Evolutionary conservation across 768 basidiomycete genomes (phyloP).

Genomic region (Heimioporus sp.): DNA sequence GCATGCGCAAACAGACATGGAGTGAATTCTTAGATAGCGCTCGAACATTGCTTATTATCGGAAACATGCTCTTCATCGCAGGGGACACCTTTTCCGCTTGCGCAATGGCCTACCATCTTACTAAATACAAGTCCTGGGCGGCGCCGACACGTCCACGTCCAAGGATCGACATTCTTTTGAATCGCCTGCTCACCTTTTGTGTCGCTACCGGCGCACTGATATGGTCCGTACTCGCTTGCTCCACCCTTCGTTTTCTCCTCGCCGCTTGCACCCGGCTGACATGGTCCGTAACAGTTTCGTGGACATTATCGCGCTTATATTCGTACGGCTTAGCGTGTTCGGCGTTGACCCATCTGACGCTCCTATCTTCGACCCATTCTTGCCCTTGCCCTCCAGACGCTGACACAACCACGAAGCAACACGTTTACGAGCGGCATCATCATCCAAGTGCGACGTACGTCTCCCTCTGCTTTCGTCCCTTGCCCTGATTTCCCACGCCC

Average conservation of each 20-base stretch:
- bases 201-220: conserved; percentile 27
- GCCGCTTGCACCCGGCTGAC: neutral
- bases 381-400: conserved; percentile 3
- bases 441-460: conserved; percentile 27
- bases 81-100: conserved; percentile 22
- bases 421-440: conserved; percentile 21
- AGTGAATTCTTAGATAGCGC: neutral
- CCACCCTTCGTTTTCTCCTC: no score
- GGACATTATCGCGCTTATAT: conserved; percentile 23
- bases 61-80: conserved; percentile 23
- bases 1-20: conserved; percentile 14
- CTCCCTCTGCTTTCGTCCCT: neutral
- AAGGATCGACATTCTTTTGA: conserved; percentile 18
- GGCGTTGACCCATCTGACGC: no score
- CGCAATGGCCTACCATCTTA: conserved; percentile 23
- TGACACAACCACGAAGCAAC: conserved; percentile 17
- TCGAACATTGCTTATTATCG: conserved; percentile 12
- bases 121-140: conserved; percentile 10
- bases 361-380: neutral
- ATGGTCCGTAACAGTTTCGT: conserved; percentile 11
- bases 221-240: conserved; percentile 11
- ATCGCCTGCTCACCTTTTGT: conserved; percentile 21
- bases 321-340: conserved; percentile 11
- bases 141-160: neutral
- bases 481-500: neutral